These are phyloP conservation scores for Carpinus fangiana DNA, from an alignment of 306 rosid genomes.

Conservation along the genomic window DNA sequence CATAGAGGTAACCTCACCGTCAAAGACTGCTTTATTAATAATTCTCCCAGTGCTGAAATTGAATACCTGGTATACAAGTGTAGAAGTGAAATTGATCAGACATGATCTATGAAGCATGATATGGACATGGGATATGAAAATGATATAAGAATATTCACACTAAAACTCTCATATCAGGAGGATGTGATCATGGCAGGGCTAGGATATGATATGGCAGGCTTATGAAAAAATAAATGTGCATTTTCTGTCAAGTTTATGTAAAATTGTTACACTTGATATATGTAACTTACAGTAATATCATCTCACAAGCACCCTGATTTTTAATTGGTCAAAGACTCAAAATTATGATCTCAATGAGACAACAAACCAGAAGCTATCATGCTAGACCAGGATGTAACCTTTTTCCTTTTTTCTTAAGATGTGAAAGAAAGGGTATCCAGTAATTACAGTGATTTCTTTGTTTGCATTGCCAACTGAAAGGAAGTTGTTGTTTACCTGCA, in stretches of 20 bases:
- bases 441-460: conserved; percentile 79
- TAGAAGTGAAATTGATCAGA: conserved; percentile 17
- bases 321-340: background rate
- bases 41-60: conserved; percentile 97
- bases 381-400: background rate
- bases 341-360: background rate
- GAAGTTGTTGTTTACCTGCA: conserved; percentile 98
- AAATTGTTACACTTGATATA: background rate
- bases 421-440: conserved; percentile 8
- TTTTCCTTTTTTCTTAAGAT: background rate
- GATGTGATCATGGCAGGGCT: background rate
- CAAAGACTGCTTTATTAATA: conserved; percentile 67
- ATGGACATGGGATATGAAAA: background rate
- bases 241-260: background rate
- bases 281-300: background rate
- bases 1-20: conserved; percentile 85
- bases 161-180: background rate
- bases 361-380: background rate
- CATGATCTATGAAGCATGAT: conserved; percentile 6
- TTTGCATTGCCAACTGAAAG: conserved; percentile 92
- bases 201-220: background rate
- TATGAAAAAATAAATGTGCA: background rate
- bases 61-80: conserved; percentile 62
- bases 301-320: background rate
- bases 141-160: background rate